A percentile compares a stretch with the other conserved stretches of the same genome.
phyloP scores from a whole-genome alignment of 75 land plant genomes.

The Pinus tabuliformis region DNA sequence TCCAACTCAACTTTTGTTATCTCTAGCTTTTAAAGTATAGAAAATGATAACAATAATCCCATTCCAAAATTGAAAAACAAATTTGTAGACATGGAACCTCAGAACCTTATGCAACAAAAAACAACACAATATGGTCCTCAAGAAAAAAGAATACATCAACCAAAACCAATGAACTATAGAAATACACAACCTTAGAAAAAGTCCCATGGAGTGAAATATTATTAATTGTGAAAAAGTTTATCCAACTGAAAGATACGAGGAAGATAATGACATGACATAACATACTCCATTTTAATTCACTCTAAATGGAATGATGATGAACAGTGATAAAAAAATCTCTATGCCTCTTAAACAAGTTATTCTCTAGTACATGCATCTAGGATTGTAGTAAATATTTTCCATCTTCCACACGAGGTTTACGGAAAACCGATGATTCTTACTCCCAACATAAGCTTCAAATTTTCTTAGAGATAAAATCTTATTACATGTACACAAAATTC shows the following conservation, averaged over 20 bases:
- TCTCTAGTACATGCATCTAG: conserved; percentile 34
- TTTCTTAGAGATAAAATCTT: conserved; percentile 28
- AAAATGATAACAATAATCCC: not conserved
- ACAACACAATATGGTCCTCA: no score
- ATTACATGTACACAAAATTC: conserved; percentile 58
- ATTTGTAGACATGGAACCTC: not conserved
- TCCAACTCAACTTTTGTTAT: no score
- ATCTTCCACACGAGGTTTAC: conserved; percentile 58
- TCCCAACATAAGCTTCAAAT: conserved; percentile 73
- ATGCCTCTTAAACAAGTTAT: conserved; percentile 6
- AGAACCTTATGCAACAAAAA: not conserved
- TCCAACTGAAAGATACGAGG: no score
- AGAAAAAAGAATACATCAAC: no score
- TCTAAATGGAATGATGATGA: no score
- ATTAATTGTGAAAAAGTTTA: no score
- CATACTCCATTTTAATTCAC: no score
- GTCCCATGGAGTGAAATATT: no score
- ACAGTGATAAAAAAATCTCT: no score
- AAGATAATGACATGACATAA: no score
- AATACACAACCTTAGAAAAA: no score
- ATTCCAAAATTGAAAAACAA: not conserved
- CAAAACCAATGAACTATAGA: no score
- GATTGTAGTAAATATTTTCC: conserved; percentile 80
- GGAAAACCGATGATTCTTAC: conserved; percentile 36
- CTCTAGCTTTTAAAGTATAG: not conserved